Conservation (phyloP, 768 basidiomycete genomes). For the Mycena polygramma region DNA sequence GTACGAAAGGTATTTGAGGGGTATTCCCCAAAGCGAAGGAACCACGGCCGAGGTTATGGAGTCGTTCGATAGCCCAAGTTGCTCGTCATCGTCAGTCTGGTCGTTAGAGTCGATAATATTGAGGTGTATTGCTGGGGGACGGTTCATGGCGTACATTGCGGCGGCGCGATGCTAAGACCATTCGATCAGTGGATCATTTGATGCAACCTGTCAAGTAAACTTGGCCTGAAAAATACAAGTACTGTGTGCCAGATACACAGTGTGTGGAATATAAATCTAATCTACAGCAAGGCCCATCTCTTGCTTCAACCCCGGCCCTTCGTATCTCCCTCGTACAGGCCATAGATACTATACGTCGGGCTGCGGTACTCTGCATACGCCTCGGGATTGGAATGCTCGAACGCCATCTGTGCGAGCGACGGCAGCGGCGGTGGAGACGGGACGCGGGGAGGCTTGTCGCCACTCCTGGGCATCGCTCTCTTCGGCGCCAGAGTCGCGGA, state of each 20-base stretch:
- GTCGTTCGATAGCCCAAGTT: slow-evolving; percentile 55
- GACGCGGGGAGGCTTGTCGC: slow-evolving; percentile 81
- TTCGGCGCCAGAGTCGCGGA: slow-evolving; percentile 38
- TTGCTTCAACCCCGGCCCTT: slow-evolving; percentile 56
- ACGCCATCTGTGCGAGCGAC: slow-evolving; percentile 82
- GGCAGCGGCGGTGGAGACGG: slow-evolving; percentile 83
- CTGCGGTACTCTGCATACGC: slow-evolving; percentile 78
- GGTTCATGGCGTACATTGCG: slow-evolving; percentile 39
- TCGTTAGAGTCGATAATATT: slow-evolving; percentile 46
- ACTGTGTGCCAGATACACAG: slow-evolving; percentile 2
- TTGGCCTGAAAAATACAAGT: not conserved
- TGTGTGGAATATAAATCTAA: slow-evolving; percentile 7
- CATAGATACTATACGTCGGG: slow-evolving; percentile 88
- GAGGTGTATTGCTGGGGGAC: slow-evolving; percentile 45
- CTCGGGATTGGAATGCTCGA: slow-evolving; percentile 72
- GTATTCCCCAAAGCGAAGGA: slow-evolving; percentile 76
- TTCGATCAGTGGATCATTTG: slow-evolving; percentile 25
- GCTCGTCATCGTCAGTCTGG: slow-evolving; percentile 50
- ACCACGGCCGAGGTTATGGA: slow-evolving; percentile 49
- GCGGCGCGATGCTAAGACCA: not conserved
- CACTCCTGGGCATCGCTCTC: slow-evolving; percentile 48
- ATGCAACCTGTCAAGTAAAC: not conserved
- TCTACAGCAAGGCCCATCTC: slow-evolving; percentile 1
- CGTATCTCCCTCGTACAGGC: slow-evolving; percentile 73
- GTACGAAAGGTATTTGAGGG: slow-evolving; percentile 86